Evolutionary conservation across 768 basidiomycete genomes (phyloP).

Genomic region (Pulveroboletus sp.): DNA sequence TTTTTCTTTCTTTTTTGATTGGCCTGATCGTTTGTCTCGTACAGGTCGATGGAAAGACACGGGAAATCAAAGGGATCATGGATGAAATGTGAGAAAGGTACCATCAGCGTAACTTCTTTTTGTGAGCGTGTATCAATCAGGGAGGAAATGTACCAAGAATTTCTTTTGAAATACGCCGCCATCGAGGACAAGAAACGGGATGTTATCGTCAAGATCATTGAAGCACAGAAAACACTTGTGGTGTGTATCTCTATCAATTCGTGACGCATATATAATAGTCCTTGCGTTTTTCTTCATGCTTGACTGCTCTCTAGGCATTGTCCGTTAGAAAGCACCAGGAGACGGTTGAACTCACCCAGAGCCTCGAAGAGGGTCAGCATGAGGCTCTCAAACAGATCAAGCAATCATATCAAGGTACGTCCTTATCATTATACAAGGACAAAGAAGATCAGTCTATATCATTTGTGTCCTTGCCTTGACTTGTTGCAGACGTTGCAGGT

Average conservation of each 20-base stretch:
- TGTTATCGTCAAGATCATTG: conserved; percentile 22
- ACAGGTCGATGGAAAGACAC: conserved; percentile 22
- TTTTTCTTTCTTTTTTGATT: too few relatives aligned
- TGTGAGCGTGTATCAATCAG: conserved; percentile 9
- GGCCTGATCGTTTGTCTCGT: neutral
- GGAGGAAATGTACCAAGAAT: conserved; percentile 25
- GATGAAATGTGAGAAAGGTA: conserved; percentile 22
- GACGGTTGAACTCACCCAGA: conserved; percentile 14
- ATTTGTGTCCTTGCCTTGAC: neutral
- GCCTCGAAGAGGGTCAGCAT: conserved; percentile 23
- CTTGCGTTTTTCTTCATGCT: too few relatives aligned
- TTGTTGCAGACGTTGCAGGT: conserved; percentile 12
- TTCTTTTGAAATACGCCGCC: conserved; percentile 18
- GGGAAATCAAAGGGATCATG: conserved; percentile 17
- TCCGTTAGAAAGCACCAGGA: conserved; percentile 29
- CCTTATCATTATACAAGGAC: neutral
- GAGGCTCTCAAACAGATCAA: conserved; percentile 21
- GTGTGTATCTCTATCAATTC: conserved; percentile 10
- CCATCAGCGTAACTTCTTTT: conserved; percentile 4
- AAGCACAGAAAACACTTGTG: conserved; percentile 23
- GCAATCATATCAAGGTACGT: conserved; percentile 19
- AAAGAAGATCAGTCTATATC: neutral
- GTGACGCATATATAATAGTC: neutral
- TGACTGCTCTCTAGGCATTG: conserved; percentile 13
- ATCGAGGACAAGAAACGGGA: conserved; percentile 28